phyloP scores from a whole-genome alignment of 2,329 filamentous ascomycete species.

The Pyricularia sp. region DNA sequence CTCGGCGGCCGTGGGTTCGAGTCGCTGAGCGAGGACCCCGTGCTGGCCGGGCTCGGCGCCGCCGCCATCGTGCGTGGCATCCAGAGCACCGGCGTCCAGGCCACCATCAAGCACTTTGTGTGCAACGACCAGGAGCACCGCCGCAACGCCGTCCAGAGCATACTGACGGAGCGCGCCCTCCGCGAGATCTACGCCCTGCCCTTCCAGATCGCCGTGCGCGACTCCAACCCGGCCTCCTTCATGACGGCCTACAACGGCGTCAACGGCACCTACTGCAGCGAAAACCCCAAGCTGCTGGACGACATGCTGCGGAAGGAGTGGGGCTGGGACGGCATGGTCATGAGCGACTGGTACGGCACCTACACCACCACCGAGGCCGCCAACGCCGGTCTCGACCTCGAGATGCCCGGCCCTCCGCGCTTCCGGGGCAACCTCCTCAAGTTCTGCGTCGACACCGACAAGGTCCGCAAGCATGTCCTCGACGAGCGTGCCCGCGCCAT shows the following conservation, averaged over 20 bases:
- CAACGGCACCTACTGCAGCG: conserved; percentile 42
- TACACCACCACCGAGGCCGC: conserved; percentile 39
- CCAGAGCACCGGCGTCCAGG: conserved; percentile 41
- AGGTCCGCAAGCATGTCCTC: conserved; percentile 28
- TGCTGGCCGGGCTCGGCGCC: conserved; percentile 41
- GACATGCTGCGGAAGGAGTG: conserved; percentile 41
- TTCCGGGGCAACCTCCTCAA: conserved; percentile 37
- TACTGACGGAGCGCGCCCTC: conserved; percentile 41
- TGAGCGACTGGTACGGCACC: conserved; percentile 48
- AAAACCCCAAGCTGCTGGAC: conserved; percentile 36
- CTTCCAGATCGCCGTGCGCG: conserved; percentile 42
- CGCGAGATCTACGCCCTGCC: conserved; percentile 46
- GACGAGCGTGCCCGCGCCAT: conserved; percentile 27
- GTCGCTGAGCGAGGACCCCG: conserved; percentile 44
- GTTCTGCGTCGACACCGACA: conserved; percentile 37
- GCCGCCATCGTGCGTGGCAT: conserved; percentile 41
- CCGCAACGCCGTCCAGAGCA: conserved; percentile 40
- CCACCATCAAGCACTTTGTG: conserved; percentile 47
- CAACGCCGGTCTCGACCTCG: conserved; percentile 41
- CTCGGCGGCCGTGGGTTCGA: conserved; percentile 48
- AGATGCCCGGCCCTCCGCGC: conserved; percentile 45
- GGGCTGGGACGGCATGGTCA: conserved; percentile 43
- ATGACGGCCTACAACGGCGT: conserved; percentile 50
- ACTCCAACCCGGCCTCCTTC: conserved; percentile 36
- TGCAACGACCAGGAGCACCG: conserved; percentile 49